Base-by-base conservation (phyloP, 2,329 filamentous ascomycete species). In the Alternaria consortialis region DNA sequence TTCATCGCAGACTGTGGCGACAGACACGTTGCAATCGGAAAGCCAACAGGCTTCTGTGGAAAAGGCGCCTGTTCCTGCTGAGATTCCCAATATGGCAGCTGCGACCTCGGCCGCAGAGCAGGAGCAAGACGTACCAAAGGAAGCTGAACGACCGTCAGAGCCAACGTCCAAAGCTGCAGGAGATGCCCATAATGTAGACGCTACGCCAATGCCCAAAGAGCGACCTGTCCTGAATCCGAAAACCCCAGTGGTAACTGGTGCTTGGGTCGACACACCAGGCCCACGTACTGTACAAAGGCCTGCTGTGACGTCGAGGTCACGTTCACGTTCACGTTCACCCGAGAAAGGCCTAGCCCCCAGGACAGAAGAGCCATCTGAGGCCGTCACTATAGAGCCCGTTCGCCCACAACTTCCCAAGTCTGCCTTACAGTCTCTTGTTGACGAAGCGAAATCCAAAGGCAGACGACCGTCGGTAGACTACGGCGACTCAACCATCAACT, bases 401-500 rank as follows among this genome's bases (percentile, higher is more conserved):
- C 71, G 69, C 34, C 74, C 74, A 15, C 66, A 58, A 4, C 68
- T 79, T 3, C 76, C 75, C 7, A 65, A 65, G 29, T 79, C 77
- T 23, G 77, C 74, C 5, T 72, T 84, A 6, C 75, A 79, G 53
- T 79, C 80, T 17, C 71, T 84, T 17, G 71, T 83, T 1, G 70
- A 76, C 53, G 75, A 80, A 64, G 78, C 78, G 6, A 76, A 72
- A 69, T 65, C 71, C 7, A 64, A 61, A 27, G 64, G 61, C 27
- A 53, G 56, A 27, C 59, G 59, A 34, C 53, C 53, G 23, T 62
- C 66, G 25, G 74, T 78, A 17, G 67, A 73, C 32, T 77, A 79
- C 39, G 82, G 82, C 36, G 82, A 84, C 31, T 81, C 80, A 17
- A 84, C 82, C 4, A 79, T 84, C 43, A 78, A 82, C 46, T 83